Conservation (phyloP, 2,329 filamentous ascomycete species). For the Penicillium paneum region DNA sequence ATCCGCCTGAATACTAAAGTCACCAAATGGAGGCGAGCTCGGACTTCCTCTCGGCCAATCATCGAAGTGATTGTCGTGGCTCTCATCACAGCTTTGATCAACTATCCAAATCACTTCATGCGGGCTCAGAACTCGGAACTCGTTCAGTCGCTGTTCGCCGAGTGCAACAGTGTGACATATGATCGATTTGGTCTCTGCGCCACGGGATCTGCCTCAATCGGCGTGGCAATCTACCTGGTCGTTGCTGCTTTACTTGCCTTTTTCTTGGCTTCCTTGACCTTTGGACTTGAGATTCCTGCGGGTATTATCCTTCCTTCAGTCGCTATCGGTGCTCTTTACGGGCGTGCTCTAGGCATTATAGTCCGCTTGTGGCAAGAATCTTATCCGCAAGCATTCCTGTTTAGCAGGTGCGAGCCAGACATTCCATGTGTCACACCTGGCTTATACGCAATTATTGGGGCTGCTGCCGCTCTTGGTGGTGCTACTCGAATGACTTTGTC, state of each 20-base stretch:
- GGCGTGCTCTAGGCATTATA: slow-evolving; percentile 82
- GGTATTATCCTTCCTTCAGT: slow-evolving; percentile 95
- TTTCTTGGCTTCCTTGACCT: slow-evolving; percentile 80
- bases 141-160: slow-evolving; percentile 85
- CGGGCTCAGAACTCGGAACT: slow-evolving; percentile 87
- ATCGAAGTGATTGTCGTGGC: slow-evolving; percentile 77
- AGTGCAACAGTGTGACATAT: slow-evolving; percentile 77
- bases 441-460: slow-evolving; percentile 94
- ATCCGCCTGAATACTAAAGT: slow-evolving; percentile 92
- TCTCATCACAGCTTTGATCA: slow-evolving; percentile 78
- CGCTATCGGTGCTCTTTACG: slow-evolving; percentile 87
- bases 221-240: slow-evolving; percentile 77
- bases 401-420: slow-evolving; percentile 79
- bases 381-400: slow-evolving; percentile 73
- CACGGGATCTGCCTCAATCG: slow-evolving; percentile 75
- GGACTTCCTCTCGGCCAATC: slow-evolving; percentile 69
- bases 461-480: slow-evolving; percentile 87
- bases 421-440: slow-evolving; percentile 86
- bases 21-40: slow-evolving; percentile 72
- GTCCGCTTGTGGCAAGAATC: slow-evolving; percentile 83
- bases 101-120: slow-evolving; percentile 96
- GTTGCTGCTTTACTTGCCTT: slow-evolving; percentile 81
- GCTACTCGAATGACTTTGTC: slow-evolving; percentile 96
- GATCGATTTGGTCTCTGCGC: slow-evolving; percentile 91
- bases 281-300: slow-evolving; percentile 89